These are phyloP conservation scores for Isatis lusitanica DNA, from an alignment of 441 rosid genomes.

Conservation along the genomic window DNA sequence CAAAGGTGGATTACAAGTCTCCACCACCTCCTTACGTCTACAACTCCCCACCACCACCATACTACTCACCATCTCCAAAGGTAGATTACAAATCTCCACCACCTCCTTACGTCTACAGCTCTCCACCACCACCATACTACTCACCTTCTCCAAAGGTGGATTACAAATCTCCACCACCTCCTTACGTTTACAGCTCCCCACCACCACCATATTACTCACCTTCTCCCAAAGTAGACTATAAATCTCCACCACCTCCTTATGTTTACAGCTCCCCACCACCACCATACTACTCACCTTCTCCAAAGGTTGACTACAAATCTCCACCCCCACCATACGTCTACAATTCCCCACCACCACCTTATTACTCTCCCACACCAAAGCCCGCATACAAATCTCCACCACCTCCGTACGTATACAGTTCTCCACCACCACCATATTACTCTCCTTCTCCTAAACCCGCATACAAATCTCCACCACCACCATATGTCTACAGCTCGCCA, in stretches of 20 bases:
- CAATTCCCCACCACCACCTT: not conserved
- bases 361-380: not conserved
- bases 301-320: not conserved
- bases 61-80: not conserved
- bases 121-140: slow-evolving; percentile 18
- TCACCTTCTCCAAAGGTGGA: not conserved
- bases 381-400: slow-evolving; percentile 16
- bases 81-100: not conserved
- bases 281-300: not conserved
- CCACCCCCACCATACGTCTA: slow-evolving; percentile 27
- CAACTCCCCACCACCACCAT: slow-evolving; percentile 13
- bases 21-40: slow-evolving; percentile 14
- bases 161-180: slow-evolving; percentile 17
- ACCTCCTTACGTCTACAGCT: not conserved
- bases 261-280: not conserved
- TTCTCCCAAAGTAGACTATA: not conserved
- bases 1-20: not conserved
- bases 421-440: slow-evolving; percentile 16
- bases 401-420: slow-evolving; percentile 14
- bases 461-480: slow-evolving; percentile 22
- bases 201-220: slow-evolving; percentile 18
- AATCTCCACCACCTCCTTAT: not conserved
- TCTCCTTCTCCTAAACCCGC: not conserved
- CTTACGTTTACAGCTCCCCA: not conserved
- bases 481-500: slow-evolving; percentile 1